A percentile compares a stretch with the other conserved stretches of the same genome.
Evolutionary conservation across 2,329 filamentous ascomycete species (phyloP).

Genomic region (Scortechinia acanthostroma): DNA sequence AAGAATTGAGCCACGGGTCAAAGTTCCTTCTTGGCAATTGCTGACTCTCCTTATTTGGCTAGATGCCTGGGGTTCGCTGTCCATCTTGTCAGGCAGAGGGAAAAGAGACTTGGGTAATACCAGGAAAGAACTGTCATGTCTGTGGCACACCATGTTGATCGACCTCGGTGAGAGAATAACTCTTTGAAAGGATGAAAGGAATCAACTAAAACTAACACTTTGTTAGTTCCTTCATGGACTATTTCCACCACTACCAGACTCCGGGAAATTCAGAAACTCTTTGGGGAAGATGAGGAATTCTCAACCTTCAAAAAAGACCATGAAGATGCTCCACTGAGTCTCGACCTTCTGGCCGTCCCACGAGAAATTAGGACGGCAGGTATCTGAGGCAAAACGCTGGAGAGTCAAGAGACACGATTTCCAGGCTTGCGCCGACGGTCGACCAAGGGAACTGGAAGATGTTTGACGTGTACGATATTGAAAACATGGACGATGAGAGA

Average conservation of each 20-base stretch:
- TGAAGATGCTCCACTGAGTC: background rate
- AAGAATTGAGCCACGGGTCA: background rate
- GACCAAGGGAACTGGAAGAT: no score
- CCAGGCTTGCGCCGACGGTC: no score
- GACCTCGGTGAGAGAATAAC: constrained; percentile 9
- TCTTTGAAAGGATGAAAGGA: background rate
- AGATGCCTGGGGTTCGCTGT: constrained; percentile 34
- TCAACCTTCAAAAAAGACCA: background rate
- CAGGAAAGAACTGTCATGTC: constrained; percentile 31
- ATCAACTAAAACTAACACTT: background rate
- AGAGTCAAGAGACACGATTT: no score
- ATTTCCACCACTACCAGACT: no score
- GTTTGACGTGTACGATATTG: no score
- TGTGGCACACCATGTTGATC: constrained; percentile 23
- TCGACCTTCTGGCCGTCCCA: no score
- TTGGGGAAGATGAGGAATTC: background rate
- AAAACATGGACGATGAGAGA: no score
- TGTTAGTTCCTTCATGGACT: background rate
- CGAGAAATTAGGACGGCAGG: no score
- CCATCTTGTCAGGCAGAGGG: constrained; percentile 22
- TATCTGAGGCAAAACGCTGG: no score
- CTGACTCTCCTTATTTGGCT: background rate
- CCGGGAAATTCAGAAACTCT: background rate
- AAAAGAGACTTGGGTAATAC: constrained; percentile 31
- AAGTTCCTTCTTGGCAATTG: background rate